phyloP scores from a whole-genome alignment of 768 basidiomycete genomes.

The Trametes villosa region DNA sequence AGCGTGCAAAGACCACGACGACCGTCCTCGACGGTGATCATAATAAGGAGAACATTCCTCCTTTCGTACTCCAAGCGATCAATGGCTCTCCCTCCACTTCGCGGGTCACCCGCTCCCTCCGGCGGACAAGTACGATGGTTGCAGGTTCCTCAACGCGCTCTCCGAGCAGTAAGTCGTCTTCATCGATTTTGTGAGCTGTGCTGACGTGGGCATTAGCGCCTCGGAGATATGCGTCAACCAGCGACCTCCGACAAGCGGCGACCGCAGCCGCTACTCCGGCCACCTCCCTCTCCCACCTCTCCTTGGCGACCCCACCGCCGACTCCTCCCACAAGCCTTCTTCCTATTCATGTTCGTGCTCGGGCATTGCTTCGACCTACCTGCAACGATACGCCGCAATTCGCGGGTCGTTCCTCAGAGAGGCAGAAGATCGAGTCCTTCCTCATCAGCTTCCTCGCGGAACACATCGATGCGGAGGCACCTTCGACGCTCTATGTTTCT shows the following conservation, averaged over 20 bases:
- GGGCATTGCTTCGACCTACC: constrained; percentile 72
- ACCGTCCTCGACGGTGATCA: constrained; percentile 54
- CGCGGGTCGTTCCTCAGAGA: constrained; percentile 72
- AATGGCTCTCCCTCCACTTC: constrained; percentile 36
- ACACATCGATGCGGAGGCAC: constrained; percentile 28
- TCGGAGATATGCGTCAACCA: constrained; percentile 54
- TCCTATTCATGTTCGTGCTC: constrained; percentile 62
- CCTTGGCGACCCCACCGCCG: constrained; percentile 63
- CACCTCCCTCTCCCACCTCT: constrained; percentile 44
- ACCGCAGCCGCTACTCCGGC: constrained; percentile 47
- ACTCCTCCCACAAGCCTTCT: constrained; percentile 53
- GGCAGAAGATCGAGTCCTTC: constrained; percentile 60
- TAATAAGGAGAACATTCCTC: constrained; percentile 84
- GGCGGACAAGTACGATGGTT: constrained; percentile 42
- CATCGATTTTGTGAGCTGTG: background rate
- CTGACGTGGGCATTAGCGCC: constrained; percentile 37
- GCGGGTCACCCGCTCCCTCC: constrained; percentile 40
- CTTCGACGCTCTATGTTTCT: constrained; percentile 80
- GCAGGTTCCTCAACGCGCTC: constrained; percentile 45
- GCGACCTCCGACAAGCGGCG: constrained; percentile 38
- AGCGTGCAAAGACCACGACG: constrained; percentile 59
- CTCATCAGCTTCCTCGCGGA: constrained; percentile 54
- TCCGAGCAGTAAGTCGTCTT: constrained; percentile 46
- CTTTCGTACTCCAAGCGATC: constrained; percentile 47
- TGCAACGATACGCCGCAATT: constrained; percentile 61